Evolutionary conservation across 768 basidiomycete species (phyloP), one percentile per base, ranked within the genome.

Genomic region (Cubamyces lactineus): DNA sequence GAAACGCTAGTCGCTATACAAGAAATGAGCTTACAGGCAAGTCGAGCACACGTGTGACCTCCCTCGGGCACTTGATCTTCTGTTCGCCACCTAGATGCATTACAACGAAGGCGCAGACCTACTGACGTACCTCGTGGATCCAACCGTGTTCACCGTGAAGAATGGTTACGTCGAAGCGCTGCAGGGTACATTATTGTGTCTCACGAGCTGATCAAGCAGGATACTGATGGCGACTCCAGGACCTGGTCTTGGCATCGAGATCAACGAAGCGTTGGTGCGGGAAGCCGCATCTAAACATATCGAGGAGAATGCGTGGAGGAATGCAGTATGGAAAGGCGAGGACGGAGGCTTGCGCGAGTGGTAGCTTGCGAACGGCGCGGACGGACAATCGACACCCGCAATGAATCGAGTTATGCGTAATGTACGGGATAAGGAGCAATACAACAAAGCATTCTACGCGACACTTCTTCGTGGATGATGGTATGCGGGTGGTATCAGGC

Each of bases 101-200:
- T 88, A 86, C 73, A 88, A 89, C 72, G 71, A 77, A 41, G 79
- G 78, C 41, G 82, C 82, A 43, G 88, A 90, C 69, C 77, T 88
- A 13, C 78, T 82, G 66, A 87, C 86, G 1, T 88, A 86, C 72
- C 71, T 89, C 45, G 67, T 68, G 24, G 78, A 85, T 62, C 76
- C 84, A 5, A 71, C 74, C 2, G 80, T 87, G 1, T 87, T 88
- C 66, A 71, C 76, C 5, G 80, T 88, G 13, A 74, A 76, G 42
- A 77, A 84, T 38, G 84, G 87, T 4, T 76, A 83, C 66, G 73
- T 88, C 58, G 69, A 75, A 24, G 73, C 79, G 19, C 73, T 84
- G 13, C 57, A 74, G 69, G 79, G 81, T 79, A 54, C 43, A 72
- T 61, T 15, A 1, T 23, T 23, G 7, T 28, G 17, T 12, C 51